phyloP scores from a whole-genome alignment of 2,329 filamentous ascomycete genomes.

The Ilyonectria destructans region DNA sequence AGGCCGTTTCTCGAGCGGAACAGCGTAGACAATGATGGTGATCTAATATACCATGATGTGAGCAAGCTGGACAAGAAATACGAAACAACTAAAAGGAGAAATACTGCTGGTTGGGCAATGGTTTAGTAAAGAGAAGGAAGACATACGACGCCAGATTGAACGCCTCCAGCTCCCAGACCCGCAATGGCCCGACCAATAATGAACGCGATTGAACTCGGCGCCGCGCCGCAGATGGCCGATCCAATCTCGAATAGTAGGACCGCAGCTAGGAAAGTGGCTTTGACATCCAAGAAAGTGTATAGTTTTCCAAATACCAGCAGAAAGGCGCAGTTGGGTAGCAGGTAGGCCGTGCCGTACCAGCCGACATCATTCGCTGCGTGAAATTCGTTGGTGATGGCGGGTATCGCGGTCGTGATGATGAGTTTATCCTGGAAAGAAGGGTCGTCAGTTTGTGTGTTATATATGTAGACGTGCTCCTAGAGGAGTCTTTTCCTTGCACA shows the following conservation, averaged over 20 bases:
- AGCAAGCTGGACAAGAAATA: no score
- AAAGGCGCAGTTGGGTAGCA: conserved; percentile 58
- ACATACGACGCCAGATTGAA: conserved; percentile 63
- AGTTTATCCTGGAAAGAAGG: conserved; percentile 51
- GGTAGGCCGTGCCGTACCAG: conserved; percentile 55
- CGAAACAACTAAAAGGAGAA: background rate
- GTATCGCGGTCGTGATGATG: conserved; percentile 57
- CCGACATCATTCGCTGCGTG: conserved; percentile 49
- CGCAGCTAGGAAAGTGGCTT: conserved; percentile 46
- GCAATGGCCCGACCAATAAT: conserved; percentile 69
- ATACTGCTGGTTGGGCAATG: background rate
- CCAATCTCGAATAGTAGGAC: conserved; percentile 51
- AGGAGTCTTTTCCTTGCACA: no score
- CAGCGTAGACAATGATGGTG: conserved; percentile 47
- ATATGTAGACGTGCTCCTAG: background rate
- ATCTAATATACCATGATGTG: no score
- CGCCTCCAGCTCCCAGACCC: conserved; percentile 66
- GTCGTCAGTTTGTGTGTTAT: no score
- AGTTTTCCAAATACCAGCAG: conserved; percentile 58
- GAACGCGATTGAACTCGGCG: conserved; percentile 61
- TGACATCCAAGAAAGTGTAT: conserved; percentile 60
- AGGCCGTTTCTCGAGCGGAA: conserved; percentile 58
- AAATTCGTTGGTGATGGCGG: conserved; percentile 53
- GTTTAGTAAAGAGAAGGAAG: conserved; percentile 19
- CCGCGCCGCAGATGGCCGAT: conserved; percentile 52